Conservation (phyloP, 2,329 filamentous ascomycete genomes). For the Didymella lethalis region DNA sequence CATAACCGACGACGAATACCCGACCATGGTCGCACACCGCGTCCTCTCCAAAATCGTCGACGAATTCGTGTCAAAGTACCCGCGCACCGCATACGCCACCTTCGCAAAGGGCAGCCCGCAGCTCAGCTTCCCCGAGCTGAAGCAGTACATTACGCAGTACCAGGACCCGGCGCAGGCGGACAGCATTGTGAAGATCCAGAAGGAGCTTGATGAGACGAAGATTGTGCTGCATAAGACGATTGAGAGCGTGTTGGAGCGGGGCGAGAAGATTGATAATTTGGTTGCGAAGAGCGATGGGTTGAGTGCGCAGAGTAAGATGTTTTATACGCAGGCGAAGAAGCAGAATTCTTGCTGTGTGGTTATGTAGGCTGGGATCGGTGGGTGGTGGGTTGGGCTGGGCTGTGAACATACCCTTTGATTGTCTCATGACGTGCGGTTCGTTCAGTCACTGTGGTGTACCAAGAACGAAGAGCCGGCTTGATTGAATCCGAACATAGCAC, state of each 20-base stretch:
- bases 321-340: conserved; percentile 78
- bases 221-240: conserved; percentile 97
- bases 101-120: conserved; percentile 53
- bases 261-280: conserved; percentile 94
- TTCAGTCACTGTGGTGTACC: not conserved
- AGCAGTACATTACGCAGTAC: conserved; percentile 80
- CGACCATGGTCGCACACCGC: conserved; percentile 81
- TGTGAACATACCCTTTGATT: conserved; percentile 23
- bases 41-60: conserved; percentile 86
- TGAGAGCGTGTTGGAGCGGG: conserved; percentile 83
- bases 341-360: conserved; percentile 67
- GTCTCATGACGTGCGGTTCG: not conserved
- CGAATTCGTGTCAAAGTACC: conserved; percentile 82
- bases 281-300: conserved; percentile 93
- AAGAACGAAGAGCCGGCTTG: not conserved
- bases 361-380: conserved; percentile 52
- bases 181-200: conserved; percentile 94
- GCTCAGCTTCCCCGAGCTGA: conserved; percentile 72
- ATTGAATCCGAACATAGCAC: not conserved
- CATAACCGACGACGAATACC: conserved; percentile 59
- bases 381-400: conserved; percentile 8
- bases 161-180: conserved; percentile 90
- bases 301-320: conserved; percentile 95
- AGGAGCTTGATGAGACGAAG: conserved; percentile 97
- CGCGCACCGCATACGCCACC: conserved; percentile 70